These are phyloP conservation scores for Trypanosomatidae sp. DNA, from an alignment of 208 protist species.

Conservation along the genomic window DNA sequence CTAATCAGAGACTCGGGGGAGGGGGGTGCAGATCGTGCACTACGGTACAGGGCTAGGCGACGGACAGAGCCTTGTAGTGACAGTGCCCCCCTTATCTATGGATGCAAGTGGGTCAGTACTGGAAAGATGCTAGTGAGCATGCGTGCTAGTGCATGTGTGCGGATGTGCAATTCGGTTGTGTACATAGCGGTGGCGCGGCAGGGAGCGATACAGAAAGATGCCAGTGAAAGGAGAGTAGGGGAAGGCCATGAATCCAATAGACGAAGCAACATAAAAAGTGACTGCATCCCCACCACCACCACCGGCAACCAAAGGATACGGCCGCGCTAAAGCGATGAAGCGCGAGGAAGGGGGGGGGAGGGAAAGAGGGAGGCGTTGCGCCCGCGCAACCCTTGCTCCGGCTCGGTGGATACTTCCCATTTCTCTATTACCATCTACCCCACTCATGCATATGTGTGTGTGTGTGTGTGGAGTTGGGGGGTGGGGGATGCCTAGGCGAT, in stretches of 20 bases:
- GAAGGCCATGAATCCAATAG: not conserved
- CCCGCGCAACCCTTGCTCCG: not conserved
- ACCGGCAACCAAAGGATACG: not conserved
- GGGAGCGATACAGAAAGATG: not conserved
- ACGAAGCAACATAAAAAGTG: too few species aligned
- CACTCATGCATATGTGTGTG: not conserved
- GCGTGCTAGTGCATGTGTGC: not conserved
- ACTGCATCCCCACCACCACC: too few species aligned
- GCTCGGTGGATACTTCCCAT: not conserved
- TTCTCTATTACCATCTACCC: not conserved
- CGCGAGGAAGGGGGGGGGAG: not conserved
- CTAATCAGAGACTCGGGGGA: not conserved
- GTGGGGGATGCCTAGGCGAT: not conserved
- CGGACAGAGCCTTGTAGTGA: not conserved
- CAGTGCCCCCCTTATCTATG: not conserved
- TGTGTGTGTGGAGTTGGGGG: not conserved
- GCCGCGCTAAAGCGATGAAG: not conserved
- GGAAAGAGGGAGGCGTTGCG: not conserved
- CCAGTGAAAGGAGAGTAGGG: not conserved
- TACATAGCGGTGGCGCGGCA: not conserved
- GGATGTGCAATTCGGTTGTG: not conserved
- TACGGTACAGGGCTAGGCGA: not conserved
- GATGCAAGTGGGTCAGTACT: not conserved
- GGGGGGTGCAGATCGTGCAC: not conserved
- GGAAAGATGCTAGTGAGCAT: not conserved